These are phyloP conservation scores for Madurella fahalii DNA, from an alignment of 2,329 filamentous ascomycete genomes.

Conservation along the genomic window DNA sequence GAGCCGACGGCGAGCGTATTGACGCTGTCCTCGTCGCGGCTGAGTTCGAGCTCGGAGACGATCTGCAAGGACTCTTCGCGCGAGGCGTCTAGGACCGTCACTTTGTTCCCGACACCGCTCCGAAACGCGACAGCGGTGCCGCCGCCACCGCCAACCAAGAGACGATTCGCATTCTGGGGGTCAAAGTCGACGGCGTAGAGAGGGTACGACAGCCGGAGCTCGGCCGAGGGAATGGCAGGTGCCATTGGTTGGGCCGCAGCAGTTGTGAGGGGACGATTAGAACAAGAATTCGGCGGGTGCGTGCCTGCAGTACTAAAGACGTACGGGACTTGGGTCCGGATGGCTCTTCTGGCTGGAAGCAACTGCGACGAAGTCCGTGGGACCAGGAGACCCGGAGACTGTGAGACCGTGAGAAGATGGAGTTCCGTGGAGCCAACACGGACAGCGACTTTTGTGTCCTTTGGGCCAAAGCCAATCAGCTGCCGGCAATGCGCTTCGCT, in stretches of 20 bases:
- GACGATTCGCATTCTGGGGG: slow-evolving; percentile 67
- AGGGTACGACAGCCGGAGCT: slow-evolving; percentile 71
- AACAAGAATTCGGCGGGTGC: not conserved
- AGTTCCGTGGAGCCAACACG: not conserved
- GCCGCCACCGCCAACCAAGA: slow-evolving; percentile 84
- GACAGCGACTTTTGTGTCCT: not conserved
- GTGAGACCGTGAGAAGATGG: not conserved
- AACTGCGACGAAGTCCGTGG: not conserved
- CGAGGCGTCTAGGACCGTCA: slow-evolving; percentile 70
- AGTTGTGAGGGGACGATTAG: not conserved
- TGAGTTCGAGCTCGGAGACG: slow-evolving; percentile 70
- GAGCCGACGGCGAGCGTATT: slow-evolving; percentile 72
- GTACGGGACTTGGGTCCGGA: not conserved
- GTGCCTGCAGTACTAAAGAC: too few species aligned
- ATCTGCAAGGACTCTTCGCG: slow-evolving; percentile 59
- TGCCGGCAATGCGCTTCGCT: too few species aligned
- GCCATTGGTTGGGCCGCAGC: slow-evolving; percentile 21
- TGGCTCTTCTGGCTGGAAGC: not conserved
- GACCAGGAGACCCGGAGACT: too few species aligned
- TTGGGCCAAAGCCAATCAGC: slow-evolving; percentile 1
- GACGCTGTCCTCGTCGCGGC: slow-evolving; percentile 82
- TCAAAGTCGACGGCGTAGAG: slow-evolving; percentile 88
- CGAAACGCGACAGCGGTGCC: slow-evolving; percentile 59
- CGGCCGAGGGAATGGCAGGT: slow-evolving; percentile 46
- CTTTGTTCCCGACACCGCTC: slow-evolving; percentile 82